Percentiles rank a stretch among this genome's conserved stretches.
These are phyloP conservation scores for Aspergillus terreus DNA, from an alignment of 2,329 filamentous ascomycete genomes.

Conservation along the genomic window DNA sequence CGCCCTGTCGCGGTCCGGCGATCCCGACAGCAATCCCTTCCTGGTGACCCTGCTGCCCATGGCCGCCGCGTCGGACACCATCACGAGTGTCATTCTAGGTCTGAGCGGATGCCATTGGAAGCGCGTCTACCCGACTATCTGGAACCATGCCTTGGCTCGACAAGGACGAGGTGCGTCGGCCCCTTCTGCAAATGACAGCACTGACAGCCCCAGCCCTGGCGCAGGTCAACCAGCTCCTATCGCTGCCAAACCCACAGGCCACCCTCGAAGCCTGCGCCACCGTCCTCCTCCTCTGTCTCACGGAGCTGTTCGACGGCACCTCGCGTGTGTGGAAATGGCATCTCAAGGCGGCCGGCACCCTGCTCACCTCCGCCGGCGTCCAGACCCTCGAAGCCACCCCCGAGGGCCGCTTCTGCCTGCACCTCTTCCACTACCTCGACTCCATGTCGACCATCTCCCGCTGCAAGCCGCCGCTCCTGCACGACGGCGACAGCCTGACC, in stretches of 20 bases:
- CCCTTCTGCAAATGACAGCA: background rate
- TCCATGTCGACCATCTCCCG: conserved; percentile 29
- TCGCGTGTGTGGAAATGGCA: conserved; percentile 44
- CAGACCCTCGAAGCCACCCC: conserved; percentile 21
- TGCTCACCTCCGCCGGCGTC: conserved; percentile 31
- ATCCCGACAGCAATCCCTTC: conserved; percentile 22
- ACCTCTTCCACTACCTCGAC: conserved; percentile 35
- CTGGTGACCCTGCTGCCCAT: conserved; percentile 23
- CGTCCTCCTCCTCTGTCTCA: conserved; percentile 42
- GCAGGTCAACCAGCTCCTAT: conserved; percentile 20
- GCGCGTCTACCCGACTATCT: conserved; percentile 24
- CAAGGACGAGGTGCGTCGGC: conserved; percentile 21
- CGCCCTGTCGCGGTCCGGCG: conserved; percentile 20
- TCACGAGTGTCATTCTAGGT: conserved; percentile 25
- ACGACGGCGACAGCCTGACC: conserved; percentile 10
- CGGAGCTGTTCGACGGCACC: conserved; percentile 43
- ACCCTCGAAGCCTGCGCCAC: conserved; percentile 40
- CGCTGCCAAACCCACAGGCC: conserved; percentile 21
- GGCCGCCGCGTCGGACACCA: conserved; percentile 21
- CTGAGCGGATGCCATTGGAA: conserved; percentile 28
- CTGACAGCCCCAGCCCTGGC: conserved; percentile 16
- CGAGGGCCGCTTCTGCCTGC: conserved; percentile 36
- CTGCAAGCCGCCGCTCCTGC: conserved; percentile 25
- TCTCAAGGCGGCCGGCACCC: conserved; percentile 40
- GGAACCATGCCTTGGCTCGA: conserved; percentile 21